Conservation (phyloP, 768 basidiomycete species). For the Tricholoma sp. region DNA sequence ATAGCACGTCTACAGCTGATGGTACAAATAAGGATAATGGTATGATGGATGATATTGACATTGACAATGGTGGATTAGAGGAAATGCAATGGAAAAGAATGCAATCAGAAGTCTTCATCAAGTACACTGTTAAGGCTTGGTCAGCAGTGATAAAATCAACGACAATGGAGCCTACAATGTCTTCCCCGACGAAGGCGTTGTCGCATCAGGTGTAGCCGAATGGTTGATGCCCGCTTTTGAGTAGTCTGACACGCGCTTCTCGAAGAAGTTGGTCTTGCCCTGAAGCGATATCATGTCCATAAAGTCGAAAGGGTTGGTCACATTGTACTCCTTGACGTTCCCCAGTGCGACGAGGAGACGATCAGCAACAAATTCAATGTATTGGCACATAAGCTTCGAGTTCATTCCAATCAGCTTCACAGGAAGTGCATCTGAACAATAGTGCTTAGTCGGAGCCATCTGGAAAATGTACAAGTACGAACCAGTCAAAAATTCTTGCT, state of each 20-base stretch:
- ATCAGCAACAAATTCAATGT: conserved; percentile 90
- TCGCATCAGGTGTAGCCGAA: conserved; percentile 12
- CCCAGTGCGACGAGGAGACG: conserved; percentile 83
- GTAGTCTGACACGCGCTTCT: conserved; percentile 89
- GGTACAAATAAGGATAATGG: neutral
- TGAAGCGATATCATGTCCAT: conserved; percentile 95
- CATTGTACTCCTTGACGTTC: conserved; percentile 73
- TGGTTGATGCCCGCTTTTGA: conserved; percentile 61
- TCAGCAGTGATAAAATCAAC: neutral
- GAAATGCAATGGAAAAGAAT: neutral
- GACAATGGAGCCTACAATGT: conserved; percentile 6
- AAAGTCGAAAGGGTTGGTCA: conserved; percentile 85
- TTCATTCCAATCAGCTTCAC: conserved; percentile 92
- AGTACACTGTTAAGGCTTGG: conserved; percentile 8
- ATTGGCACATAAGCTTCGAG: conserved; percentile 80
- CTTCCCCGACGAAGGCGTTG: conserved; percentile 5
- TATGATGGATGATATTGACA: neutral
- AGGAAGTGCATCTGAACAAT: conserved; percentile 72
- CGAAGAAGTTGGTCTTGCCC: conserved; percentile 97
- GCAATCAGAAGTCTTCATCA: conserved; percentile 17
- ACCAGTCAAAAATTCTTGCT: conserved; percentile 85
- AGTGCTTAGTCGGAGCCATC: neutral
- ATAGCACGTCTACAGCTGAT: neutral
- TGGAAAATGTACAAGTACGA: conserved; percentile 8
- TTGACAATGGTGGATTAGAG: neutral